Conservation (phyloP, 2,329 filamentous ascomycete genomes). For the Monilinia laxa region DNA sequence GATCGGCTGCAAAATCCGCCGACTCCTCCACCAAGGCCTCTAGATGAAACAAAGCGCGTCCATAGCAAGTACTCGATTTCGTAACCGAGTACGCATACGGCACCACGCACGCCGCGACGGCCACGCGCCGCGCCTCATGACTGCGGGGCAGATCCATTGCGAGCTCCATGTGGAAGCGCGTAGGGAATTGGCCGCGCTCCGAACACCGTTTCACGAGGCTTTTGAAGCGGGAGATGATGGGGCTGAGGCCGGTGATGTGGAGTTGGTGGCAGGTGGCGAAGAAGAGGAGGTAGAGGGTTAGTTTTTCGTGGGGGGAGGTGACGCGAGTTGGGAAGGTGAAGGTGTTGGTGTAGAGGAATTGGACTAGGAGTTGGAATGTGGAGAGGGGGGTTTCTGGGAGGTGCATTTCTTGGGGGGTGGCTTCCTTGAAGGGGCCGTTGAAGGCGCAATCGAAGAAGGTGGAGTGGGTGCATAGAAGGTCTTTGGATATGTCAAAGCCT, state of each 20-base stretch:
- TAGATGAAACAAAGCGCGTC: slow-evolving; percentile 19
- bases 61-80: background rate
- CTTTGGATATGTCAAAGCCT: slow-evolving; percentile 21
- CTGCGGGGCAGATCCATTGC: background rate
- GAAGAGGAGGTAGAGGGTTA: slow-evolving; percentile 19
- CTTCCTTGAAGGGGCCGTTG: slow-evolving; percentile 20
- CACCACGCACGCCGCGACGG: background rate
- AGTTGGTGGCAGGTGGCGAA: slow-evolving; percentile 31
- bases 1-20: slow-evolving; percentile 24
- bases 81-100: slow-evolving; percentile 12
- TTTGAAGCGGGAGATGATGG: background rate
- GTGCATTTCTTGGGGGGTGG: slow-evolving; percentile 1
- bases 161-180: background rate
- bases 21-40: slow-evolving; percentile 23
- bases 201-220: background rate
- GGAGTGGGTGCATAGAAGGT: slow-evolving; percentile 25
- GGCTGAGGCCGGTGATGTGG: background rate
- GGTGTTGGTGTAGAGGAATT: slow-evolving; percentile 25
- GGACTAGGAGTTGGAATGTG: slow-evolving; percentile 24
- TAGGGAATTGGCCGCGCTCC: background rate
- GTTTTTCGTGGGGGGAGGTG: background rate
- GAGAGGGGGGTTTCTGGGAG: slow-evolving; percentile 20
- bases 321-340: background rate
- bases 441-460: slow-evolving; percentile 26
- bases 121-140: background rate